Evolutionary conservation across 805 yeast species (phyloP).

Genomic region (Pichia cabralensis): DNA sequence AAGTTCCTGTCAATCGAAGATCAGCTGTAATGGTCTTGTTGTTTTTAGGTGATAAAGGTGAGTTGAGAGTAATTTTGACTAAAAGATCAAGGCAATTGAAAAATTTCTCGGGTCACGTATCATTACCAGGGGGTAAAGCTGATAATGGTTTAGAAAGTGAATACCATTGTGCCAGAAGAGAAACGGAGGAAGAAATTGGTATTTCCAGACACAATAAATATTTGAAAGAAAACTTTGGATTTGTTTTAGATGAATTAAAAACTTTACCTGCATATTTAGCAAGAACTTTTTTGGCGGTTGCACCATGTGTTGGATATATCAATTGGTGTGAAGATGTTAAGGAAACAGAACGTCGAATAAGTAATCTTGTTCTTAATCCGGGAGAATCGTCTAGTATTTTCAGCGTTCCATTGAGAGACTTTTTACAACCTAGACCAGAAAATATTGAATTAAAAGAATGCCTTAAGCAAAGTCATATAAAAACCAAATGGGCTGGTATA

Average conservation of each 20-base stretch:
- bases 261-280: conserved; percentile 73
- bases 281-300: conserved; percentile 71
- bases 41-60: conserved; percentile 64
- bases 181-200: conserved; percentile 84
- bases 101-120: conserved; percentile 81
- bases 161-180: conserved; percentile 70
- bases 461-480: conserved; percentile 24
- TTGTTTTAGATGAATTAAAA: conserved; percentile 49
- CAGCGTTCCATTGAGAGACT: conserved; percentile 59
- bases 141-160: conserved; percentile 58
- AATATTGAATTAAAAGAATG: conserved; percentile 24
- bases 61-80: conserved; percentile 69
- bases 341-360: conserved; percentile 16
- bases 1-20: conserved; percentile 55
- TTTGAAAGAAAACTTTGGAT: conserved; percentile 37
- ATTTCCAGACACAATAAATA: conserved; percentile 38
- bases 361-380: conserved; percentile 45
- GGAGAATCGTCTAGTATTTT: conserved; percentile 69
- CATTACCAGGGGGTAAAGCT: conserved; percentile 91
- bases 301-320: conserved; percentile 68
- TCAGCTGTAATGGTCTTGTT: conserved; percentile 73
- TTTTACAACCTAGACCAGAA: conserved; percentile 29
- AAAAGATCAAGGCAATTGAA: conserved; percentile 60
- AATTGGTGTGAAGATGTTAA: conserved; percentile 29
- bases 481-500: conserved; percentile 60